A percentile compares a stretch with the other conserved stretches of the same genome.
These are phyloP conservation scores for Aspergillus indologenus DNA, from an alignment of 495 filamentous ascomycete species.

Conservation along the genomic window DNA sequence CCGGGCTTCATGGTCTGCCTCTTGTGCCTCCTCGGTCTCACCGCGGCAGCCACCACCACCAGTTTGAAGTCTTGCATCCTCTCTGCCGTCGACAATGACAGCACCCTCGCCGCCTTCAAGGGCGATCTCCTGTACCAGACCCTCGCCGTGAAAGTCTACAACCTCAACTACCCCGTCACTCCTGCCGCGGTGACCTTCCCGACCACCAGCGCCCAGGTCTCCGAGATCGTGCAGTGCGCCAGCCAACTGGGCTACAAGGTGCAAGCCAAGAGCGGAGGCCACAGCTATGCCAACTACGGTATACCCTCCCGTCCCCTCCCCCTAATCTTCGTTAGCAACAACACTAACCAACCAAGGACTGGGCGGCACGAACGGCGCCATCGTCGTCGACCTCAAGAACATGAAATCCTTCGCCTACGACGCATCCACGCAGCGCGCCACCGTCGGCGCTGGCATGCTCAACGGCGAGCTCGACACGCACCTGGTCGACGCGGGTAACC, in stretches of 20 bases:
- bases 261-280: slow-evolving; percentile 68
- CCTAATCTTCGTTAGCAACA: background rate
- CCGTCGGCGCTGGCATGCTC: slow-evolving; percentile 8
- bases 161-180: slow-evolving; percentile 57
- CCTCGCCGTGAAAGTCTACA: slow-evolving; percentile 44
- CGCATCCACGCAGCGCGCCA: slow-evolving; percentile 52
- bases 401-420: slow-evolving; percentile 54
- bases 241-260: slow-evolving; percentile 53
- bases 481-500: background rate
- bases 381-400: slow-evolving; percentile 45
- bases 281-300: slow-evolving; percentile 64
- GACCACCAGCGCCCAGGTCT: slow-evolving; percentile 52
- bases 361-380: slow-evolving; percentile 39
- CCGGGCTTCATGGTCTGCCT: background rate
- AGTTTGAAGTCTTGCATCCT: slow-evolving; percentile 19
- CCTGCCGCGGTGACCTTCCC: slow-evolving; percentile 65
- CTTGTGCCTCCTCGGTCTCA: background rate
- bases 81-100: slow-evolving; percentile 22
- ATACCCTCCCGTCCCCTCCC: slow-evolving; percentile 1
- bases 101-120: slow-evolving; percentile 22
- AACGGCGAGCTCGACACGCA: slow-evolving; percentile 1
- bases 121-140: slow-evolving; percentile 19
- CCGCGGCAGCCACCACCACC: background rate
- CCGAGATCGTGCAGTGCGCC: slow-evolving; percentile 59
- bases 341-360: slow-evolving; percentile 31